Percentiles rank a stretch among this genome's conserved stretches.
Evolutionary conservation across 1,284 basidiomycete species (phyloP).

Genomic region (Papiliotrema flavescens): DNA sequence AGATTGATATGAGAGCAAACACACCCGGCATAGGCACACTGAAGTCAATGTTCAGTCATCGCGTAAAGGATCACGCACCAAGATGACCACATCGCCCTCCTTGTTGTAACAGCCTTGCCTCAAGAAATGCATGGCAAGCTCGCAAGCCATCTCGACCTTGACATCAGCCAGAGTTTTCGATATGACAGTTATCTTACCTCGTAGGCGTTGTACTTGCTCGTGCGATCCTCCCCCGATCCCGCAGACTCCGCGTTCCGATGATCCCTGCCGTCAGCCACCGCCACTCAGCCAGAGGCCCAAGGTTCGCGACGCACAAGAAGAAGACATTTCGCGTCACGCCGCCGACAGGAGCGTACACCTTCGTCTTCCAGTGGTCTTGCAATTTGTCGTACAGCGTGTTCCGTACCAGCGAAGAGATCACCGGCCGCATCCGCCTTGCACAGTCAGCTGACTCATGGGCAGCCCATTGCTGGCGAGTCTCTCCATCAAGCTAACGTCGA

Average conservation of each 20-base stretch:
- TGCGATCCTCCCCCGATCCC: constrained; percentile 55
- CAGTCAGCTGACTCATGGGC: constrained; percentile 54
- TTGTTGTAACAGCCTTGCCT: constrained; percentile 60
- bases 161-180: background rate
- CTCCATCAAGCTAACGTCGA: constrained; percentile 64
- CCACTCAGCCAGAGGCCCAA: background rate
- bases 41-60: background rate
- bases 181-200: constrained; percentile 60
- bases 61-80: constrained; percentile 33
- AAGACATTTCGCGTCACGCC: constrained; percentile 60
- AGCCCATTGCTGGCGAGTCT: constrained; percentile 55
- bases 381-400: constrained; percentile 60
- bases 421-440: constrained; percentile 55
- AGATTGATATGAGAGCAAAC: background rate
- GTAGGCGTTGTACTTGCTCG: constrained; percentile 61
- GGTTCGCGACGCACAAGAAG: constrained; percentile 55
- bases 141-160: constrained; percentile 65
- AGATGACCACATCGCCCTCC: constrained; percentile 67
- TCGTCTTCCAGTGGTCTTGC: constrained; percentile 57
- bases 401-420: constrained; percentile 54
- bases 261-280: constrained; percentile 17
- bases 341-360: constrained; percentile 54
- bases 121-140: constrained; percentile 62
- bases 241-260: constrained; percentile 58
- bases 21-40: constrained; percentile 60